Evolutionary conservation across 306 rosid species (phyloP).

Genomic region (Gillenia trifoliata): DNA sequence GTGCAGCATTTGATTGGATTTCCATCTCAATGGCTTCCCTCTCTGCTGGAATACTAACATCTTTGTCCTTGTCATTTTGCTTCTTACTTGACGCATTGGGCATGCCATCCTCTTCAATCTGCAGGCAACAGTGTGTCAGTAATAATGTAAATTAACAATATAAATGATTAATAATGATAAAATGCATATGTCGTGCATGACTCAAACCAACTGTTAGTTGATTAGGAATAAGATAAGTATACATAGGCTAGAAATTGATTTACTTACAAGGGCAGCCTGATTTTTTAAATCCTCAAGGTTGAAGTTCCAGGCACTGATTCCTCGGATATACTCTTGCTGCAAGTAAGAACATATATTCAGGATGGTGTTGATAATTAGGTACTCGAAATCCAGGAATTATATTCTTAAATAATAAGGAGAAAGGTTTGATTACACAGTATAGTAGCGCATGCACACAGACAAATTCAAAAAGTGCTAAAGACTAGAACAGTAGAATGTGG

Average conservation of each 20-base stretch:
- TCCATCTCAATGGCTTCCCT: slow-evolving; percentile 31
- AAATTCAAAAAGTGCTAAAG: background rate
- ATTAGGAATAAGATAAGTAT: background rate
- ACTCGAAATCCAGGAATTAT: background rate
- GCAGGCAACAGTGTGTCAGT: slow-evolving; percentile 15
- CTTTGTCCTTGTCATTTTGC: slow-evolving; percentile 35
- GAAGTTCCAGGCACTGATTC: slow-evolving; percentile 99
- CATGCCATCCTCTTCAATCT: slow-evolving; percentile 83
- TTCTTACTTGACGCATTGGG: slow-evolving; percentile 35
- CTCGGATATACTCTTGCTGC: slow-evolving; percentile 98
- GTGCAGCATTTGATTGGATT: slow-evolving; percentile 45
- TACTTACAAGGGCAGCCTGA: slow-evolving; percentile 96
- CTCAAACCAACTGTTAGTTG: background rate
- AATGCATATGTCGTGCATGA: background rate
- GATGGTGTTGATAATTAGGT: background rate
- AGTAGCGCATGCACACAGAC: background rate
- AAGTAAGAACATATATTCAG: slow-evolving; percentile 16
- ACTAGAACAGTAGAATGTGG: background rate
- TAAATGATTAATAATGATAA: background rate
- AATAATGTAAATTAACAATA: background rate
- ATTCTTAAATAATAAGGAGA: background rate
- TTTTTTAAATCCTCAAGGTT: slow-evolving; percentile 91
- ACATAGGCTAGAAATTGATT: slow-evolving; percentile 16
- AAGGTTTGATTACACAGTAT: background rate
- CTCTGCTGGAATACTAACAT: slow-evolving; percentile 41